These are phyloP conservation scores for Polygonum aviculare DNA, from an alignment of 148 eudicot species.

Conservation along the genomic window DNA sequence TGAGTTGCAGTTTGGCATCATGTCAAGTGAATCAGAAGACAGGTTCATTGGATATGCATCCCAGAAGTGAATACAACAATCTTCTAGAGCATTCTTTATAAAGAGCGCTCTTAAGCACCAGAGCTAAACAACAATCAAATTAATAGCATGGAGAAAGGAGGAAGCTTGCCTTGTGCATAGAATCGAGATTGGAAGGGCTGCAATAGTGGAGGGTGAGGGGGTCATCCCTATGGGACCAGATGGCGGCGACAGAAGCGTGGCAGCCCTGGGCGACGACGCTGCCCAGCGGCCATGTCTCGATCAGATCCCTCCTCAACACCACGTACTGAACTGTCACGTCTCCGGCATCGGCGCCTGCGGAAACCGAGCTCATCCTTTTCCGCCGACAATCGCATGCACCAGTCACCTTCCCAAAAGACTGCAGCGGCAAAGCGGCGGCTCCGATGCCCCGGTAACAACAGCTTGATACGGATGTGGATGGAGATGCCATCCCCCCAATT, in stretches of 20 bases:
- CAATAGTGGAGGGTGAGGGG: conserved; percentile 52
- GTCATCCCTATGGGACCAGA: conserved; percentile 74
- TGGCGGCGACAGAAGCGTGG: conserved; percentile 76
- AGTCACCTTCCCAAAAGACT: too few species aligned
- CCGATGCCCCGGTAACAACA: background rate
- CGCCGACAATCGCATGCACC: too few species aligned
- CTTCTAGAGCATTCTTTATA: too few species aligned
- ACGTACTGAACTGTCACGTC: conserved; percentile 70
- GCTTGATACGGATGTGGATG: background rate
- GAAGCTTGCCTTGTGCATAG: conserved; percentile 67
- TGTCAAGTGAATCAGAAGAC: too few species aligned
- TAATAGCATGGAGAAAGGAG: too few species aligned
- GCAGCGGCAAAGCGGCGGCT: background rate
- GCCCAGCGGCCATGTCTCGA: conserved; percentile 77
- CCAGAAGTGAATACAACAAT: too few species aligned
- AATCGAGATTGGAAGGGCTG: conserved; percentile 37
- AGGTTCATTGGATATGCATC: too few species aligned
- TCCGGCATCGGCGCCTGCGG: conserved; percentile 7
- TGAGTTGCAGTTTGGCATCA: background rate
- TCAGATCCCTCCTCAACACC: conserved; percentile 66
- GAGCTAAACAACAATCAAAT: background rate
- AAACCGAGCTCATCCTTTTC: conserved; percentile 1
- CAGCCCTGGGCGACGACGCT: conserved; percentile 83
- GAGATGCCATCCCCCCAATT: conserved; percentile 1
- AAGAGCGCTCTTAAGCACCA: too few species aligned